These are phyloP conservation scores for Cochlearia excelsa DNA, from an alignment of 345 rosid species.

Conservation along the genomic window DNA sequence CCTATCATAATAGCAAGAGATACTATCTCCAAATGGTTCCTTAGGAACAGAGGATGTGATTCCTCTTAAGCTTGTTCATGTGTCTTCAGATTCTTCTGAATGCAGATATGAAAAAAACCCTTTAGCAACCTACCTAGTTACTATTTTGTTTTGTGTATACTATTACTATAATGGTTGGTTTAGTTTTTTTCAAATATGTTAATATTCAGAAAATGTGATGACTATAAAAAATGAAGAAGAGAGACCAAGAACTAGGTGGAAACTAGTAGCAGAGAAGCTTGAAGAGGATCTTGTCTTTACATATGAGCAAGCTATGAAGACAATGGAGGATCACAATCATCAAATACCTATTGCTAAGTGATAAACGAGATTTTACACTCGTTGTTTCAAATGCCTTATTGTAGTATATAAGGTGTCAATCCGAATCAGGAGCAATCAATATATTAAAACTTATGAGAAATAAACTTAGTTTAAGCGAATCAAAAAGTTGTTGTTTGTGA, in stretches of 20 bases:
- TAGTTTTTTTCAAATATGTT: not conserved
- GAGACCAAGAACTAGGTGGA: slow-evolving; percentile 37
- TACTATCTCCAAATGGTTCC: slow-evolving; percentile 46
- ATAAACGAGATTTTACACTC: no score
- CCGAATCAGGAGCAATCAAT: no score
- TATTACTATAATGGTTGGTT: not conserved
- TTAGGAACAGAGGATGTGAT: slow-evolving; percentile 32
- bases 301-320: slow-evolving; percentile 36
- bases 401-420: no score
- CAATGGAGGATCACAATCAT: slow-evolving; percentile 18
- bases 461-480: no score
- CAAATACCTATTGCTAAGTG: no score
- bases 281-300: slow-evolving; percentile 46
- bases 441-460: no score
- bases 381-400: no score
- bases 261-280: slow-evolving; percentile 44
- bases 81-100: slow-evolving; percentile 38
- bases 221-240: slow-evolving; percentile 13
- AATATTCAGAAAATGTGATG: not conserved
- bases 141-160: no score
- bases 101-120: slow-evolving; percentile 35
- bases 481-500: no score
- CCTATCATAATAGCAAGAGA: not conserved
- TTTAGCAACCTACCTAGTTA: not conserved
- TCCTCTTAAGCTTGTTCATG: slow-evolving; percentile 39